Base-by-base conservation (phyloP, 805 yeast species). In the Isabelozyma gotoi region DNA sequence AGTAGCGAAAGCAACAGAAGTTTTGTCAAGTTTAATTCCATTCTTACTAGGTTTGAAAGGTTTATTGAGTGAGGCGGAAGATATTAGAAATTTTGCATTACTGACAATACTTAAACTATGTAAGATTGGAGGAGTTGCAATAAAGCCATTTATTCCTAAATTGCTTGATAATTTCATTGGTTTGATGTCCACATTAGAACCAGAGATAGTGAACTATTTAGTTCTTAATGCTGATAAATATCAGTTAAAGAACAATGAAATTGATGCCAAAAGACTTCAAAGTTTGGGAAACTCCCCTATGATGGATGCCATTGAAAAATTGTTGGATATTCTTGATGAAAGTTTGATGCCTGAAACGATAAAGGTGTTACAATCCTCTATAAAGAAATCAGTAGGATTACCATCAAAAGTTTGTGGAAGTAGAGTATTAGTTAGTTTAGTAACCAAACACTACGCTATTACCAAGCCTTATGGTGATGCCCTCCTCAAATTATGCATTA, bases 361-460 rank as follows among this genome's bases (percentile, higher is more conserved):
- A 3, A 69, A 67, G 2, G 69, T 67, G 32, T 65, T 89, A 20
- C 76, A 77, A 17, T 56, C 64, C 16, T 77, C 88, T 2, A 78
- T 88, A 7, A 81, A 81, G 47, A 76, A 71, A 43, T 79, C 95
- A 0, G 87, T 91, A 16, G 98, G 98, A 0, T 69, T 94, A 11
- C 97, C 98, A 0, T 88, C 97, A 0, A 89, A 92, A 56, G 89
- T 87, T 0, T 88, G 91, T 18, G 90, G 92, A 0, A 80, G 96
- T 4, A 77, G 82, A 48, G 83, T 90, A 0, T 60, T 91, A 8
- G 88, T 84, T 6, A 74, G 80, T 15, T 60, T 89, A 38, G 77
- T 86, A 0, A 67, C 80, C 8, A 77, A 84, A 47, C 82, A 85
- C 52, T 60, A 66, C 15, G 66, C 67, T 31, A 49, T 76, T 14